phyloP scores from a whole-genome alignment of 2,329 filamentous ascomycete genomes.

The Exophiala aquamarina region DNA sequence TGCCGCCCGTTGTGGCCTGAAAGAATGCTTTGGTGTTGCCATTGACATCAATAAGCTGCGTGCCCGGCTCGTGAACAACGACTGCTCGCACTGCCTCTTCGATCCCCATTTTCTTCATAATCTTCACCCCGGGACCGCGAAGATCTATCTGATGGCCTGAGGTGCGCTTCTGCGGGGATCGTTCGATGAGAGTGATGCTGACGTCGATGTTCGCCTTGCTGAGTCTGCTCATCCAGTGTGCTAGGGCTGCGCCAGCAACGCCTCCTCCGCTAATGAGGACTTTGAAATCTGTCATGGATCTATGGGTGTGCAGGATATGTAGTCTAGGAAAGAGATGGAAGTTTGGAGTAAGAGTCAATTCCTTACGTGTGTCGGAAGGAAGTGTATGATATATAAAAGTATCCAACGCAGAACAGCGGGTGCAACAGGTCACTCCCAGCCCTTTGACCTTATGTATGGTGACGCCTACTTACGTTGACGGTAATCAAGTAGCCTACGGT shows the following conservation, averaged over 20 bases:
- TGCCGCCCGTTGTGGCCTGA: conserved; percentile 38
- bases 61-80: conserved; percentile 49
- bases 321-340: too few species aligned
- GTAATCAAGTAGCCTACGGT: too few species aligned
- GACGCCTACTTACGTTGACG: too few species aligned
- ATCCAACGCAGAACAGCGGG: too few species aligned
- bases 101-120: conserved; percentile 56
- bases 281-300: too few species aligned
- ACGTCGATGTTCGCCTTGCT: conserved; percentile 38
- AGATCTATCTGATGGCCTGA: conserved; percentile 57
- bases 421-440: too few species aligned
- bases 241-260: conserved; percentile 46
- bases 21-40: conserved; percentile 45
- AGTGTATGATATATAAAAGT: too few species aligned
- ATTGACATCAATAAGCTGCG: conserved; percentile 45
- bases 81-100: conserved; percentile 41
- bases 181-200: conserved; percentile 45
- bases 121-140: conserved; percentile 51
- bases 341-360: too few species aligned
- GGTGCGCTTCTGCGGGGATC: conserved; percentile 43
- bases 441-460: too few species aligned
- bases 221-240: conserved; percentile 57
- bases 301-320: too few species aligned
- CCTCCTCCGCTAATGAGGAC: conserved; percentile 50
- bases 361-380: too few species aligned